Percentiles rank a stretch among this genome's conserved stretches.
Conservation (phyloP, 805 yeast species). For the Sugiyamaella boreocaroliniensis region DNA sequence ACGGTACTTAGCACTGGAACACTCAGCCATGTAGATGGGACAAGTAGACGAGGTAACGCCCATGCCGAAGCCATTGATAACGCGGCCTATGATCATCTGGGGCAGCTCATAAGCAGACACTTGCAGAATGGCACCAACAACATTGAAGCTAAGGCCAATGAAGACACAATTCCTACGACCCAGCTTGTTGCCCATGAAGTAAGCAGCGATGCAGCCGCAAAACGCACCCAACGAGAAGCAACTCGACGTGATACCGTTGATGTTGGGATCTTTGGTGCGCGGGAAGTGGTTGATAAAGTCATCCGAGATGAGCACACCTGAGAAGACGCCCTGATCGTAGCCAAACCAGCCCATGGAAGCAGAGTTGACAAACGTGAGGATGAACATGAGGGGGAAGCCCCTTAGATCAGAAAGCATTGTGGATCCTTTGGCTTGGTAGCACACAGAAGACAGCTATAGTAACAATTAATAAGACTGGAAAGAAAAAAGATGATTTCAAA, state of each 20-base stretch:
- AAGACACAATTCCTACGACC: conserved; percentile 44
- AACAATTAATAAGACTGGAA: not conserved
- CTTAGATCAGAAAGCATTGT: not conserved
- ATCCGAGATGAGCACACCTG: conserved; percentile 4
- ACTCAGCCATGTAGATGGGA: conserved; percentile 77
- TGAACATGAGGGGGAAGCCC: conserved; percentile 7
- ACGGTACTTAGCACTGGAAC: conserved; percentile 57
- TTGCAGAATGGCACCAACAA: conserved; percentile 45
- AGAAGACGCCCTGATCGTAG: conserved; percentile 9
- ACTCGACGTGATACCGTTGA: conserved; percentile 9
- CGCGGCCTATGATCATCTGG: conserved; percentile 47
- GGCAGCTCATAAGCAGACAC: conserved; percentile 25
- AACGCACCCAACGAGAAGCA: conserved; percentile 10
- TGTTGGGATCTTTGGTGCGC: conserved; percentile 3
- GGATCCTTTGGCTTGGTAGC: not conserved
- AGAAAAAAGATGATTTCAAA: not conserved
- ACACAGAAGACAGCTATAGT: not conserved
- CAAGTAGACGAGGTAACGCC: conserved; percentile 74
- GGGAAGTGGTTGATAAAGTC: conserved; percentile 8
- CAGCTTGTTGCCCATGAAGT: conserved; percentile 39
- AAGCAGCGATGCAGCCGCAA: conserved; percentile 1
- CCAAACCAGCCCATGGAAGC: conserved; percentile 9
- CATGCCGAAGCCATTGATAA: conserved; percentile 49
- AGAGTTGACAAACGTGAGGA: conserved; percentile 3
- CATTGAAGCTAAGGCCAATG: conserved; percentile 41